A percentile compares a stretch with the other conserved stretches of the same genome.
Conservation (phyloP, 805 yeast genomes). For the Candida easanensis region DNA sequence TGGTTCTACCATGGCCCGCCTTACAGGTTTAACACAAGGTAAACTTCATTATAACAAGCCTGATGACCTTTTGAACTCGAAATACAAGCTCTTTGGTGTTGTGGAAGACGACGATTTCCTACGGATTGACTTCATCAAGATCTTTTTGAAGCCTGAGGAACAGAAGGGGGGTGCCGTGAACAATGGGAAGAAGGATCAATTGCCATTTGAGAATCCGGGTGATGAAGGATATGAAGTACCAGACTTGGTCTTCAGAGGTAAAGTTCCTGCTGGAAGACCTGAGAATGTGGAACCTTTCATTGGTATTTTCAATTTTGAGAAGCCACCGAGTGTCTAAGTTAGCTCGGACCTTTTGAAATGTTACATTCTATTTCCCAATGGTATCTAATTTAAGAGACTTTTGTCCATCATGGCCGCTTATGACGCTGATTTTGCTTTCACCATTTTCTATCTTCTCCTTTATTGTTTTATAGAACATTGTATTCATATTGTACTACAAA, state of each 20-base stretch:
- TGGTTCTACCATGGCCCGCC: slow-evolving; percentile 54
- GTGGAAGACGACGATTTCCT: slow-evolving; percentile 44
- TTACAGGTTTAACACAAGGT: slow-evolving; percentile 51
- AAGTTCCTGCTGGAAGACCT: slow-evolving; percentile 51
- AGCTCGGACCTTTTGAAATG: neutral
- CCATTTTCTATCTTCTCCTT: too few species aligned
- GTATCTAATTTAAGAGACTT: too few species aligned
- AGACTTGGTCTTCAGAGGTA: slow-evolving; percentile 47
- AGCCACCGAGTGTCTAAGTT: slow-evolving; percentile 11
- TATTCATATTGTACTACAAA: too few species aligned
- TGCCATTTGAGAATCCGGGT: slow-evolving; percentile 29
- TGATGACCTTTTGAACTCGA: slow-evolving; percentile 43
- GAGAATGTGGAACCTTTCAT: slow-evolving; percentile 52
- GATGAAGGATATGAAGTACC: slow-evolving; percentile 43
- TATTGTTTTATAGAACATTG: too few species aligned
- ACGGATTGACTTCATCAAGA: slow-evolving; percentile 50
- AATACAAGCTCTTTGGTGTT: slow-evolving; percentile 47
- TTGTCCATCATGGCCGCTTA: too few species aligned
- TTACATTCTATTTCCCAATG: too few species aligned
- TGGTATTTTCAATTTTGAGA: slow-evolving; percentile 52
- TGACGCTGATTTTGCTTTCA: too few species aligned
- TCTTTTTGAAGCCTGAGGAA: slow-evolving; percentile 29
- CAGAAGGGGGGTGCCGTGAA: slow-evolving; percentile 6
- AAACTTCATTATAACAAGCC: slow-evolving; percentile 46
- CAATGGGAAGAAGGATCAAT: slow-evolving; percentile 9